These are phyloP conservation scores for Fusarium agapanthi DNA, from an alignment of 2,329 filamentous ascomycete genomes.

Conservation along the genomic window DNA sequence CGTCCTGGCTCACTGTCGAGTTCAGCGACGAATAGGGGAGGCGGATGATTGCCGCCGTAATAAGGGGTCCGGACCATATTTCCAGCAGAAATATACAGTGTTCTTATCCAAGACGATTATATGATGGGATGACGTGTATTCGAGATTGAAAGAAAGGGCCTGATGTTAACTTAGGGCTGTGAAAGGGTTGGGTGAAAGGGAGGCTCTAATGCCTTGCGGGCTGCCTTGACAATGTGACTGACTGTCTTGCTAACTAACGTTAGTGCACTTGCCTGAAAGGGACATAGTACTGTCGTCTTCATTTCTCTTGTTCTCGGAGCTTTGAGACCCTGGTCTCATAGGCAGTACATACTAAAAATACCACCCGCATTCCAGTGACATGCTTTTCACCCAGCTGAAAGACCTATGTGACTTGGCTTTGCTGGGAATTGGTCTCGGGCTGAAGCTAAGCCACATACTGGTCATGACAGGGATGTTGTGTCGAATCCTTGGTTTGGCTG, in stretches of 20 bases:
- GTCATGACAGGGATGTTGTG: not conserved
- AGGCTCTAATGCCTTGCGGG: constrained; percentile 23
- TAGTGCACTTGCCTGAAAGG: constrained; percentile 25
- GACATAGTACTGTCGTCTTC: not conserved
- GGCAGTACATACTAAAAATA: constrained; percentile 18
- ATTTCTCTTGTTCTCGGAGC: not conserved
- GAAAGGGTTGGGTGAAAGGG: not conserved
- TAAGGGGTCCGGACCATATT: constrained; percentile 28
- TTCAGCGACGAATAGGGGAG: constrained; percentile 44
- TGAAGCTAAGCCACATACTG: constrained; percentile 4
- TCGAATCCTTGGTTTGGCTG: not conserved
- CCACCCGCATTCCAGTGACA: constrained; percentile 9
- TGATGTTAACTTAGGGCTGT: not conserved
- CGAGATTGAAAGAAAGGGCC: not conserved
- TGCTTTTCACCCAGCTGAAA: not conserved
- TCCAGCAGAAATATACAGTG: not conserved
- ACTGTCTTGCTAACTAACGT: constrained; percentile 8
- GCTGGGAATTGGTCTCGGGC: not conserved
- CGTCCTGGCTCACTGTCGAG: constrained; percentile 41
- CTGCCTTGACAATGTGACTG: constrained; percentile 29
- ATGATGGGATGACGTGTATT: not conserved
- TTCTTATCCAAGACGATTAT: not conserved
- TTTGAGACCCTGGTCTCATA: not conserved
- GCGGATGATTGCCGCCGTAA: constrained; percentile 29
- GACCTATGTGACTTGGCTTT: constrained; percentile 2